These are phyloP conservation scores for Hortiboletus campestris DNA, from an alignment of 768 basidiomycete genomes.

Conservation along the genomic window DNA sequence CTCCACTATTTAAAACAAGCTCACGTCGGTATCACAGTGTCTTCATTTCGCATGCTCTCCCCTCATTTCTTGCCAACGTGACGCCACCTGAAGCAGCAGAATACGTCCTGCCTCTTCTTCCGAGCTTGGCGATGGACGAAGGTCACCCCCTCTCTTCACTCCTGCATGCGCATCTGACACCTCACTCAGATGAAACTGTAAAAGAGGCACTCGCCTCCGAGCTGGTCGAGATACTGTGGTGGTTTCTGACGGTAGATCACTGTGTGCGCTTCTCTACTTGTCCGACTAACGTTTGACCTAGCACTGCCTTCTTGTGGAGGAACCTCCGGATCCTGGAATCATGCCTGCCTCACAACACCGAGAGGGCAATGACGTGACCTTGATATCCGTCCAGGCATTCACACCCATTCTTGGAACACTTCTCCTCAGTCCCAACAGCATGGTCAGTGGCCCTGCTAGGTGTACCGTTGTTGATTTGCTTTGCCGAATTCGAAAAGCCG, in stretches of 20 bases:
- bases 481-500: constrained; percentile 62
- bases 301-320: constrained; percentile 68
- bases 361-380: constrained; percentile 29
- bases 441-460: constrained; percentile 71
- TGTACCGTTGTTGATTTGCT: constrained; percentile 78
- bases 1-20: background rate
- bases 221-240: constrained; percentile 84
- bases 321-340: constrained; percentile 25
- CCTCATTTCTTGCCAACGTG: constrained; percentile 72
- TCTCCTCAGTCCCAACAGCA: constrained; percentile 74
- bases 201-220: constrained; percentile 84
- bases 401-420: constrained; percentile 89
- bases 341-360: constrained; percentile 13
- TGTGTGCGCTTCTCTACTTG: background rate
- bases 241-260: constrained; percentile 70
- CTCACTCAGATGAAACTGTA: constrained; percentile 69
- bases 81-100: constrained; percentile 86
- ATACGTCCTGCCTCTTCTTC: constrained; percentile 91
- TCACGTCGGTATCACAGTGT: constrained; percentile 47
- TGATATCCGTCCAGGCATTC: constrained; percentile 80
- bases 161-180: constrained; percentile 4
- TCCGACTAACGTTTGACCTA: constrained; percentile 26
- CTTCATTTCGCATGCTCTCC: constrained; percentile 82
- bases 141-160: constrained; percentile 42
- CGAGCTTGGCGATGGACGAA: constrained; percentile 79